Conservation (phyloP, 2,329 filamentous ascomycete genomes). For the Scopulariopsis brevicaulis region DNA sequence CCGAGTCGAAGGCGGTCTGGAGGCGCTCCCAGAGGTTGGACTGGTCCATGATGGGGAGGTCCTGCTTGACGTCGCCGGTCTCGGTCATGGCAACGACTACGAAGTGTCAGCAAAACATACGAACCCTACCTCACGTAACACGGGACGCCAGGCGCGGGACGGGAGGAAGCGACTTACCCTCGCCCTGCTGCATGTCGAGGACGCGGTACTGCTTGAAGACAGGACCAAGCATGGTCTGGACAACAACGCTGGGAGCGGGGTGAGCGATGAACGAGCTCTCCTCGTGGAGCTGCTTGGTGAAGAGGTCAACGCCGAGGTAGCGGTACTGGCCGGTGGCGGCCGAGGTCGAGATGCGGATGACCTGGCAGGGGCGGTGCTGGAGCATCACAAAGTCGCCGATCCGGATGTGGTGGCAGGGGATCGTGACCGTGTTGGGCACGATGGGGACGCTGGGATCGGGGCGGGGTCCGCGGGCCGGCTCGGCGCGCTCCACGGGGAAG, state of each 20-base stretch:
- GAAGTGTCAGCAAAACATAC: neutral
- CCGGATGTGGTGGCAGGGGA: constrained; percentile 99
- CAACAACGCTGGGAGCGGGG: constrained; percentile 89
- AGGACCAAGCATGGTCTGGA: constrained; percentile 98
- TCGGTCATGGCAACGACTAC: constrained; percentile 92
- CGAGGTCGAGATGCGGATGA: constrained; percentile 98
- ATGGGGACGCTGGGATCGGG: constrained; percentile 19
- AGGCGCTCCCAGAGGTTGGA: constrained; percentile 78
- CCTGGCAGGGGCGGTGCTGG: constrained; percentile 97
- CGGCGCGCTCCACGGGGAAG: constrained; percentile 12
- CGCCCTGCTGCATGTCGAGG: constrained; percentile 82
- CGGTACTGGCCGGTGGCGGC: constrained; percentile 98
- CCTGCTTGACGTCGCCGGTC: constrained; percentile 96
- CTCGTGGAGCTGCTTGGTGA: constrained; percentile 99
- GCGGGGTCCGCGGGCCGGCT: constrained; percentile 16
- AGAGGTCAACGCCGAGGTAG: constrained; percentile 98
- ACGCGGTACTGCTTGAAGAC: constrained; percentile 99
- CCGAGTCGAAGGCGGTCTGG: constrained; percentile 73
- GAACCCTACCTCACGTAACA: neutral
- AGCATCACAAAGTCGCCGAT: constrained; percentile 98
- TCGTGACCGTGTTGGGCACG: constrained; percentile 79
- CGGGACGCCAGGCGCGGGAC: constrained; percentile 17
- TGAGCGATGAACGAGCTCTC: constrained; percentile 97
- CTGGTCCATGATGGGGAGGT: constrained; percentile 87
- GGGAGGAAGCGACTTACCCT: constrained; percentile 20